Evolutionary conservation across 805 yeast genomes (phyloP).

Genomic region (Debaryomyces maramus): DNA sequence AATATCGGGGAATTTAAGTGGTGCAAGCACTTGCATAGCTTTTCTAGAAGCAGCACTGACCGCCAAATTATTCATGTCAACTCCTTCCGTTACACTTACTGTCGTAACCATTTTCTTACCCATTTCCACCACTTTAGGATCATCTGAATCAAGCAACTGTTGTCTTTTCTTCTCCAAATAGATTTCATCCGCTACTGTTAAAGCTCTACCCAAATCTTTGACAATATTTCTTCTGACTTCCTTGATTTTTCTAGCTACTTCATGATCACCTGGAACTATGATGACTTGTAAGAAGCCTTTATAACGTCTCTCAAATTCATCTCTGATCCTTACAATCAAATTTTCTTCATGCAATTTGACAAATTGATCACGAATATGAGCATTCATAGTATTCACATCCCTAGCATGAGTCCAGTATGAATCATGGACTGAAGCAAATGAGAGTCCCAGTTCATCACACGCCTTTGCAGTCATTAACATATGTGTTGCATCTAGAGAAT

Average conservation of each 20-base stretch:
- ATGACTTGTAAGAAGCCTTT: constrained; percentile 64
- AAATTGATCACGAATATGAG: constrained; percentile 71
- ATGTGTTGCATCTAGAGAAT: constrained; percentile 94
- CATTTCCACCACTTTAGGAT: constrained; percentile 46
- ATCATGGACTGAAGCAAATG: constrained; percentile 95
- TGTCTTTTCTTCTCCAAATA: constrained; percentile 66
- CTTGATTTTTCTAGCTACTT: constrained; percentile 50
- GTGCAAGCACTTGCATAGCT: constrained; percentile 55
- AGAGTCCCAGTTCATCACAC: constrained; percentile 62
- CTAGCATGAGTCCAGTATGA: constrained; percentile 98
- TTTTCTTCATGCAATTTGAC: constrained; percentile 74
- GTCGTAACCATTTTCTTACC: constrained; percentile 69
- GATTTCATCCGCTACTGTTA: constrained; percentile 73
- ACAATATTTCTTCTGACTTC: constrained; percentile 51
- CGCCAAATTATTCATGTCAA: constrained; percentile 25
- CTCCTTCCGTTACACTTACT: constrained; percentile 51
- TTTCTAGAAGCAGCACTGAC: constrained; percentile 21
- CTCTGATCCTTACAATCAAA: constrained; percentile 64
- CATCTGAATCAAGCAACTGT: constrained; percentile 50
- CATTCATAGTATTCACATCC: constrained; percentile 73
- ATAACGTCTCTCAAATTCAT: constrained; percentile 82
- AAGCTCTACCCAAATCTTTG: constrained; percentile 49
- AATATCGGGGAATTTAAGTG: constrained; percentile 66
- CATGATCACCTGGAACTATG: constrained; percentile 51
- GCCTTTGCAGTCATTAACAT: constrained; percentile 87